These are phyloP conservation scores for Colletotrichum sp. DNA, from an alignment of 2,329 filamentous ascomycete genomes.

Conservation along the genomic window DNA sequence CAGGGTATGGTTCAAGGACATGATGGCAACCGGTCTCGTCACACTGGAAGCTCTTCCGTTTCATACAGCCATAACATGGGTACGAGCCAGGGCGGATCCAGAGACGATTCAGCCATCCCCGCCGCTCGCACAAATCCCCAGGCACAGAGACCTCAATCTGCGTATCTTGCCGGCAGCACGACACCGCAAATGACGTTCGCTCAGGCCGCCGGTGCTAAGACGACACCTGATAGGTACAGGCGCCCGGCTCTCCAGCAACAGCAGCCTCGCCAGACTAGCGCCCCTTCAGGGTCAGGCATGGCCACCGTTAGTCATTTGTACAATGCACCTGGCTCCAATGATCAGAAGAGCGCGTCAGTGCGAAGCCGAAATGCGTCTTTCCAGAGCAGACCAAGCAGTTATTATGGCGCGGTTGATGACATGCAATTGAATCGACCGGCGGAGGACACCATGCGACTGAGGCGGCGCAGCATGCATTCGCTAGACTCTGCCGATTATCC, in stretches of 20 bases:
- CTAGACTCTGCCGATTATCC: slow-evolving; percentile 53
- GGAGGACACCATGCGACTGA: slow-evolving; percentile 79
- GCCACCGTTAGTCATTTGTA: slow-evolving; percentile 61
- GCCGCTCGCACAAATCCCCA: slow-evolving; percentile 45
- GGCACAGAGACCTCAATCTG: slow-evolving; percentile 47
- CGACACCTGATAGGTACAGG: slow-evolving; percentile 84
- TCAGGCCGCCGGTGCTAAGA: slow-evolving; percentile 66
- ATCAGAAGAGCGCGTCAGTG: slow-evolving; percentile 16
- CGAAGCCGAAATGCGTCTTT: slow-evolving; percentile 36
- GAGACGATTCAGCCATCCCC: slow-evolving; percentile 58
- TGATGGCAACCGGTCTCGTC: slow-evolving; percentile 30
- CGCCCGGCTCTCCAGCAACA: slow-evolving; percentile 61
- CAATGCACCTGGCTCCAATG: slow-evolving; percentile 44
- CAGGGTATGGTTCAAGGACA: slow-evolving; percentile 40
- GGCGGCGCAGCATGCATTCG: slow-evolving; percentile 82
- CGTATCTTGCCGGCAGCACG: slow-evolving; percentile 41
- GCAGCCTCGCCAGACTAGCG: slow-evolving; percentile 34
- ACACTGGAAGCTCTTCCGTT: slow-evolving; percentile 42
- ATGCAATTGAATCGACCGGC: slow-evolving; percentile 63
- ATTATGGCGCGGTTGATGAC: slow-evolving; percentile 66
- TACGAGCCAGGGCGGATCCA: slow-evolving; percentile 45
- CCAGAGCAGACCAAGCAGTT: slow-evolving; percentile 56
- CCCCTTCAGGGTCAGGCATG: slow-evolving; percentile 59
- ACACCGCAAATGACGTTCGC: slow-evolving; percentile 54
- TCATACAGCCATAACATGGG: slow-evolving; percentile 41